phyloP scores from a whole-genome alignment of 345 rosid genomes.

The Linum tenue region DNA sequence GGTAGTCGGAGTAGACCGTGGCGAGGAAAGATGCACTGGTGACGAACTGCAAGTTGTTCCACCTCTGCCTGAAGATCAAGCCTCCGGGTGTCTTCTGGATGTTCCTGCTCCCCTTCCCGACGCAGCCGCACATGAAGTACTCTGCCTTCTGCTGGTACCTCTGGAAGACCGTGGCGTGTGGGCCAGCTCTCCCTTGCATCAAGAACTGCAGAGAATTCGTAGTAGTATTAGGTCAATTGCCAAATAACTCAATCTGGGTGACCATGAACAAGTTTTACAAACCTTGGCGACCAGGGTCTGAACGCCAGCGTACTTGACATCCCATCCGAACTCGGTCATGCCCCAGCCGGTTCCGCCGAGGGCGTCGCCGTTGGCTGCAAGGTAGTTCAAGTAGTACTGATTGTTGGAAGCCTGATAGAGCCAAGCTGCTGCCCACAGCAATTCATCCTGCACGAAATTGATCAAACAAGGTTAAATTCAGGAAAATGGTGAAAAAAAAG shows the following conservation, averaged over 20 bases:
- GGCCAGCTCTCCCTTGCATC: constrained; percentile 25
- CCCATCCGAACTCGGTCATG: constrained; percentile 23
- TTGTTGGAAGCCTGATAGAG: constrained; percentile 27
- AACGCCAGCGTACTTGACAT: constrained; percentile 30
- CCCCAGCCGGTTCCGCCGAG: constrained; percentile 24
- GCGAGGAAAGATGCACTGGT: constrained; percentile 24
- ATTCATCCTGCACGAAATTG: constrained; percentile 27
- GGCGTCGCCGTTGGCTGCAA: neutral
- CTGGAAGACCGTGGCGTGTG: constrained; percentile 32
- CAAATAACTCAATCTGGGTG: neutral
- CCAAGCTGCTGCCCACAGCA: constrained; percentile 46
- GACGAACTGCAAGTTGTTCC: constrained; percentile 29
- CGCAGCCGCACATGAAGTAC: constrained; percentile 30
- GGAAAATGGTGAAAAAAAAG: too few species aligned
- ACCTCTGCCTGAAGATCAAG: constrained; percentile 24
- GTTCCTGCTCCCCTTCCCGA: constrained; percentile 25
- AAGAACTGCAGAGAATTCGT: constrained; percentile 18
- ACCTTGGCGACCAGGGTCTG: constrained; percentile 34
- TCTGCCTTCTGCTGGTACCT: constrained; percentile 33
- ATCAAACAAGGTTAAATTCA: neutral
- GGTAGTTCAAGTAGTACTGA: constrained; percentile 18
- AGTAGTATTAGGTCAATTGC: neutral
- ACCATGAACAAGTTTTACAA: neutral
- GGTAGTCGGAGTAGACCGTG: constrained; percentile 29
- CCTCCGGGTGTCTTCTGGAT: constrained; percentile 42